Evolutionary conservation across 2,329 filamentous ascomycete genomes (phyloP), one percentile per base, ranked within the genome.

Genomic region (Ophiocordyceps australis): DNA sequence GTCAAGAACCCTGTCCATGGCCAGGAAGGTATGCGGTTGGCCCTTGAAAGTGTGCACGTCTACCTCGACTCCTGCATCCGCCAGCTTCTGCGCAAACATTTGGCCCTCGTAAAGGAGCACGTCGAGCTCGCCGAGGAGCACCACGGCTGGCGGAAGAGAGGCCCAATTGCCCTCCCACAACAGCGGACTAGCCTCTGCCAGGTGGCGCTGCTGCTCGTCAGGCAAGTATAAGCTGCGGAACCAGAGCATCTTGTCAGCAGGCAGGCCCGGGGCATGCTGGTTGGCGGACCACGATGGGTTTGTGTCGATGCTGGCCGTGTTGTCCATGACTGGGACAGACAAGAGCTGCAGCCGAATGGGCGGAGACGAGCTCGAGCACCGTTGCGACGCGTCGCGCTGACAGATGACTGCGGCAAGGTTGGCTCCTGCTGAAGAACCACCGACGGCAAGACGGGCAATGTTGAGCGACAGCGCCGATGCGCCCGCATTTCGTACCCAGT

Each of bases 221-320:
- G 64, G 63, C 3, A 72, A 50, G 41, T 70, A 71, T 38, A 65
- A 59, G 12, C 54, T 38, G n/a, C 65, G 51, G 37, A 66, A 72
- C 65, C 66, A 71, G 25, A 64, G 39, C 65, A 71, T 71, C 41
- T 70, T 69, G 4, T 46, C 46, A 0, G 63, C 61, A 0, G 65
- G 58, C 2, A 70, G 49, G 0, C 63, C 60, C 1, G 63, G 55
- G 0, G 56, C 53, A 36, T 57, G 48, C 35, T 66, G 49, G 37
- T 63, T 65, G 23, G 56, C 52, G 11, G 42, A 48, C 52, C 60
- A 72, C 4, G 60, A 59, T 2, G 42, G 37, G 29, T 52, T 62
- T 17, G 28, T 36, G 7, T 28, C 18, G 0, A 30, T 28, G 10
- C 45, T 45, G 6, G 63, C 64, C 1, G 61, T 67, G 44, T 70